A percentile compares a stretch with the other conserved stretches of the same genome.
Conservation (phyloP, 331 rosid species). For the Ulmus americana region DNA sequence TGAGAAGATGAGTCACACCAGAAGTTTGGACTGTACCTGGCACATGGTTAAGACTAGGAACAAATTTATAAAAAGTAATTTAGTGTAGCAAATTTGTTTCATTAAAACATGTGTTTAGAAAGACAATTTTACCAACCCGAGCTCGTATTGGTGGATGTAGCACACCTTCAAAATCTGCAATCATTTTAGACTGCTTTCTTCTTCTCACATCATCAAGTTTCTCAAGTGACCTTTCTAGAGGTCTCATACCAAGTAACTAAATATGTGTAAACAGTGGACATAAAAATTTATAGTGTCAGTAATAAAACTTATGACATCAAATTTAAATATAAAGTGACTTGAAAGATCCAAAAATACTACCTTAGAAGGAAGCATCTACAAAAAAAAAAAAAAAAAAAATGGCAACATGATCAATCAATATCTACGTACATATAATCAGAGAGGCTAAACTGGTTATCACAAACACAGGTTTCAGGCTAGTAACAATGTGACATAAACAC, state of each 20-base stretch:
- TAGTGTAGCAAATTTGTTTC: constrained; percentile 1
- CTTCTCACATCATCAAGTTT: constrained; percentile 96
- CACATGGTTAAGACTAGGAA: constrained; percentile 23
- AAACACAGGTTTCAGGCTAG: background rate
- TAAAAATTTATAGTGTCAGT: constrained; percentile 22
- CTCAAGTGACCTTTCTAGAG: constrained; percentile 81
- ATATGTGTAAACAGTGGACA: constrained; percentile 15
- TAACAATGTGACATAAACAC: background rate
- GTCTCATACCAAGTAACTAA: constrained; percentile 95
- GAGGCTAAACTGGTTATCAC: background rate
- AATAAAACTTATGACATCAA: constrained; percentile 11
- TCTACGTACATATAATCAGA: background rate
- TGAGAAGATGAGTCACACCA: constrained; percentile 44
- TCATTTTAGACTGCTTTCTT: constrained; percentile 90
- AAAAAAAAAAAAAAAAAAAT: background rate
- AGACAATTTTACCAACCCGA: constrained; percentile 43
- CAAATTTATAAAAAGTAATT: constrained; percentile 5
- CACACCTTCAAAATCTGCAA: constrained; percentile 74
- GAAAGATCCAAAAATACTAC: constrained; percentile 28
- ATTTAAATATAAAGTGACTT: background rate
- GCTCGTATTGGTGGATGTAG: constrained; percentile 39
- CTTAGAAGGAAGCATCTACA: constrained; percentile 82
- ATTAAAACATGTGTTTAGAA: background rate
- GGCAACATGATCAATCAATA: background rate
- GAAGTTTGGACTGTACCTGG: constrained; percentile 56